Evolutionary conservation across 306 rosid species (phyloP).

Genomic region (Vicia villosa): DNA sequence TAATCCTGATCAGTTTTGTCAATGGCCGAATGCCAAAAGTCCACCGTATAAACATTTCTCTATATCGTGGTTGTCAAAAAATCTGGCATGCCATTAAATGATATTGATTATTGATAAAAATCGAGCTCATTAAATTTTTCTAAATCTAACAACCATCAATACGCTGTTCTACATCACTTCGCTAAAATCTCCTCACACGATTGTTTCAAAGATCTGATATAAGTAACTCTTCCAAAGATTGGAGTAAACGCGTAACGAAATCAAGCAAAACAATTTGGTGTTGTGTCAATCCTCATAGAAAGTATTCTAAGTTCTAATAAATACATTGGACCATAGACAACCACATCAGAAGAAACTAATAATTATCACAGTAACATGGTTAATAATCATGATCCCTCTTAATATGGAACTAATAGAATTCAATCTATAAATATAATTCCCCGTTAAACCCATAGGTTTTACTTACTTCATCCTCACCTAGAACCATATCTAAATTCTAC

Average conservation of each 20-base stretch:
- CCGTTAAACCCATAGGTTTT: background rate
- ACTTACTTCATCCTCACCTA: conserved; percentile 16
- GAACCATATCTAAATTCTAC: conserved; percentile 8
- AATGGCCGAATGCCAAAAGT: background rate
- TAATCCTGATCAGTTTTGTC: background rate
- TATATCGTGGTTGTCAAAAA: background rate
- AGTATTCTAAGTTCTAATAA: background rate
- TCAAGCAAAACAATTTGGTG: background rate
- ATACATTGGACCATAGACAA: background rate
- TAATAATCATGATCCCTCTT: conserved; percentile 1
- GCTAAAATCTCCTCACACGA: background rate
- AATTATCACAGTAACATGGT: background rate
- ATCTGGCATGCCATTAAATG: background rate
- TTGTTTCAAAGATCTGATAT: background rate
- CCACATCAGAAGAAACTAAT: conserved; percentile 17
- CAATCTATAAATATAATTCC: background rate
- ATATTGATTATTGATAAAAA: background rate
- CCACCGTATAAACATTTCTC: background rate
- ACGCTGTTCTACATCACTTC: background rate
- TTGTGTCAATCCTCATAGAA: conserved; percentile 1
- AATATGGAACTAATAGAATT: background rate
- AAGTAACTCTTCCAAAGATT: background rate
- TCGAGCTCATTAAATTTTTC: background rate
- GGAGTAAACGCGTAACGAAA: background rate
- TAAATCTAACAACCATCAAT: background rate